Evolutionary conservation across 176 grass and related monocot genomes (phyloP).

Genomic region (Alopecurus myosuroides): DNA sequence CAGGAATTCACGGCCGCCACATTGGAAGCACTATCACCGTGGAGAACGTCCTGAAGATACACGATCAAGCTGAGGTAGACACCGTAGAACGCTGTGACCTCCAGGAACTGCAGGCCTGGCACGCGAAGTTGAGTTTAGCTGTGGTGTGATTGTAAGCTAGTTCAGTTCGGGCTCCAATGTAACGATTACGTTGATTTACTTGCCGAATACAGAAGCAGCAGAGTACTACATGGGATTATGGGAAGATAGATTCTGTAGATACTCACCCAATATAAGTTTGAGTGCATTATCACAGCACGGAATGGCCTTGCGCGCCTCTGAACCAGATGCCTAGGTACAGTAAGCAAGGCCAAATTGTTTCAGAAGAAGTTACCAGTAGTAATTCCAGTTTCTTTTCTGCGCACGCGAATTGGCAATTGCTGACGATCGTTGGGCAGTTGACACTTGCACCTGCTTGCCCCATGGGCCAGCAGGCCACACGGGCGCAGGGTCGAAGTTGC

Average conservation of each 20-base stretch:
- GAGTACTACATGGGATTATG: too few species aligned
- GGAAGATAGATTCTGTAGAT: background rate
- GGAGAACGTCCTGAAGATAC: conserved; percentile 64
- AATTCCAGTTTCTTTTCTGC: background rate
- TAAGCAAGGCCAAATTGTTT: background rate
- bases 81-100: conserved; percentile 51
- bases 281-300: conserved; percentile 9
- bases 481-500: too few species aligned
- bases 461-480: too few species aligned
- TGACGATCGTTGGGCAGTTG: background rate
- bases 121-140: background rate
- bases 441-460: too few species aligned
- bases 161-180: background rate
- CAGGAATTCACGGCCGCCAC: conserved; percentile 54
- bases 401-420: background rate
- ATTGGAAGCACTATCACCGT: conserved; percentile 54
- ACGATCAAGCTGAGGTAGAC: conserved; percentile 55
- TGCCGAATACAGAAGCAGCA: background rate
- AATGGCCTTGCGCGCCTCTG: background rate
- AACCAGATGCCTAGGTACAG: background rate
- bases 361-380: background rate
- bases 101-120: conserved; percentile 60
- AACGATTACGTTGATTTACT: background rate
- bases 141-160: background rate
- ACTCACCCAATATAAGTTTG: conserved; percentile 15